phyloP scores from a whole-genome alignment of 2,329 filamentous ascomycete genomes.

The Phialophora expanda region DNA sequence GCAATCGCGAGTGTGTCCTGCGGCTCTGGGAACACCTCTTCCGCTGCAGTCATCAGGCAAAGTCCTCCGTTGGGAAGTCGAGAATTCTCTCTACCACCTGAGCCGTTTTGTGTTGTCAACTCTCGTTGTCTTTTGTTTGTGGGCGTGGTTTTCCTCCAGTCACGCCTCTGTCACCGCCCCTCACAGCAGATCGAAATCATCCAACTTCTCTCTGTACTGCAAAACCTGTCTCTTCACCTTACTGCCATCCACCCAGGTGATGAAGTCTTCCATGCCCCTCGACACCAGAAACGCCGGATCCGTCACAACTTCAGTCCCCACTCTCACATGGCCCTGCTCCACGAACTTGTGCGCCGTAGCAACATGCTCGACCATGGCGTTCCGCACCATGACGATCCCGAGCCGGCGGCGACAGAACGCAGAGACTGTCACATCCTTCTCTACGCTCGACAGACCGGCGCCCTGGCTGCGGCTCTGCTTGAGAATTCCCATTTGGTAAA shows the following conservation, averaged over 20 bases:
- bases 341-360: conserved; percentile 75
- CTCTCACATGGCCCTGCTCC: conserved; percentile 90
- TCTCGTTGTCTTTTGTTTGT: not conserved
- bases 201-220: conserved; percentile 91
- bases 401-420: conserved; percentile 84
- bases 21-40: not conserved
- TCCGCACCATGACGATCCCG: conserved; percentile 86
- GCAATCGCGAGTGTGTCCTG: not conserved
- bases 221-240: conserved; percentile 98
- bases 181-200: conserved; percentile 91
- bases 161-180: not conserved
- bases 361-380: conserved; percentile 90
- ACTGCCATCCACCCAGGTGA: conserved; percentile 93
- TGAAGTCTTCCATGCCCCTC: conserved; percentile 89
- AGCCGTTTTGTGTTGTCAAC: not conserved
- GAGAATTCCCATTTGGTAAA: conserved; percentile 89
- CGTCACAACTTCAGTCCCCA: conserved; percentile 86
- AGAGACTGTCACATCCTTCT: conserved; percentile 85
- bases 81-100: not conserved
- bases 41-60: not conserved
- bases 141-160: not conserved
- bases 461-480: conserved; percentile 75
- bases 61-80: not conserved
- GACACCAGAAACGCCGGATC: conserved; percentile 90
- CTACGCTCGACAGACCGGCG: conserved; percentile 71